These are phyloP conservation scores for Dendrobium nobile DNA, from an alignment of 106 monocot genomes.

Conservation along the genomic window DNA sequence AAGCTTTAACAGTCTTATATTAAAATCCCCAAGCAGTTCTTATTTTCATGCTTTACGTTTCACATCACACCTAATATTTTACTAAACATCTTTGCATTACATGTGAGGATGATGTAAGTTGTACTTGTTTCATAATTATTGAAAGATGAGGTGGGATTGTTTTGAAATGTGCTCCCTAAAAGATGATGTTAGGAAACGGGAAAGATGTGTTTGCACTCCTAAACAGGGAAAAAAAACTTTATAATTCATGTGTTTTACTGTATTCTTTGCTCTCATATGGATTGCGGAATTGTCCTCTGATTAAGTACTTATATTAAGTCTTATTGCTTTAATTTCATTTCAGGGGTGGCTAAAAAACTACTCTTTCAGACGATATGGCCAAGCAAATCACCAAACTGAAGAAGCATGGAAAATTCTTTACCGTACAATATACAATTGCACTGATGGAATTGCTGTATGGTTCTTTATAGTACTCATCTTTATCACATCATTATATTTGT, in stretches of 20 bases:
- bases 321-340: conserved; percentile 14
- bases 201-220: background rate
- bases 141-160: too few relatives aligned
- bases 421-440: conserved; percentile 92
- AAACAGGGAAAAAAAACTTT: background rate
- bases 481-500: conserved; percentile 2
- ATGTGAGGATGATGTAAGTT: too few relatives aligned
- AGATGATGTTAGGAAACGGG: background rate
- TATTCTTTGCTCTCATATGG: background rate
- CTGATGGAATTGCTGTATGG: conserved; percentile 87
- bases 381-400: conserved; percentile 26
- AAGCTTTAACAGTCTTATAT: too few relatives aligned
- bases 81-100: too few relatives aligned
- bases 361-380: conserved; percentile 69
- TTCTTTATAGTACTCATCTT: conserved; percentile 1
- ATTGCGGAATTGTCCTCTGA: background rate
- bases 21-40: too few relatives aligned
- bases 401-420: conserved; percentile 85
- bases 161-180: background rate
- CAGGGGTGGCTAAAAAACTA: conserved; percentile 79
- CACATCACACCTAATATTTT: too few relatives aligned
- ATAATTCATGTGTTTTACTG: background rate
- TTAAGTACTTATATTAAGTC: background rate
- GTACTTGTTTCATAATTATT: too few relatives aligned
- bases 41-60: too few relatives aligned